phyloP scores from a whole-genome alignment of 169 alveolate species.

The Eimeria nieschulzi region DNA sequence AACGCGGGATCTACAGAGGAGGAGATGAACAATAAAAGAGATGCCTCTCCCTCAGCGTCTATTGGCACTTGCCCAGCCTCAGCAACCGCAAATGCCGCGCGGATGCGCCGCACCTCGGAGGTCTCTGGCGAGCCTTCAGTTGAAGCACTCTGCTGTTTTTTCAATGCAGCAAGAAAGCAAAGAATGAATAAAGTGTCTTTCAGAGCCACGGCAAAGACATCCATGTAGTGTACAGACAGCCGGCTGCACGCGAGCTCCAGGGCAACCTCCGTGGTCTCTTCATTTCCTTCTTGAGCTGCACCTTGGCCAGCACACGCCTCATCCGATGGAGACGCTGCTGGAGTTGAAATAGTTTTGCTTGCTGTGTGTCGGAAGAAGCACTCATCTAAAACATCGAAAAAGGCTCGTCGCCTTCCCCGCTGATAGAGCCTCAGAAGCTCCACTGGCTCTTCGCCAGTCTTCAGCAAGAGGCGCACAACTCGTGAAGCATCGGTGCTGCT shows the following conservation, averaged over 20 bases:
- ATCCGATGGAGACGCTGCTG: too few relatives aligned
- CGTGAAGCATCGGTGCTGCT: constrained; percentile 35
- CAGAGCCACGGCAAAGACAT: constrained; percentile 13
- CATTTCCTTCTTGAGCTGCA: neutral
- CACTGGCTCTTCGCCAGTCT: constrained; percentile 4
- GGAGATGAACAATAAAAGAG: neutral
- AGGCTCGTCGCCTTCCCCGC: constrained; percentile 49
- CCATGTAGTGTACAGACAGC: constrained; percentile 43
- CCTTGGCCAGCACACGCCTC: neutral
- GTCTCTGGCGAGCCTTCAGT: neutral
- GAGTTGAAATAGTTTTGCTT: too few relatives aligned
- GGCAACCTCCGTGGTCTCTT: neutral
- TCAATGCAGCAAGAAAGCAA: neutral
- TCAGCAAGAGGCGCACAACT: constrained; percentile 43
- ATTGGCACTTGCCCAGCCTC: neutral
- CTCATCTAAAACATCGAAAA: neutral
- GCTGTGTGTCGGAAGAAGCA: neutral
- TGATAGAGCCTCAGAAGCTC: constrained; percentile 58
- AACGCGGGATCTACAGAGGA: neutral
- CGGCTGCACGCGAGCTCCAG: constrained; percentile 68
- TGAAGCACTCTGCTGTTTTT: neutral
- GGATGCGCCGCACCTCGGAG: constrained; percentile 3
- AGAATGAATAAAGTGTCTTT: constrained; percentile 26
- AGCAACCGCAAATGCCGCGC: neutral
- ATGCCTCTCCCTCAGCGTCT: neutral